A percentile compares a stretch with the other conserved stretches of the same genome.
phyloP scores from a whole-genome alignment of 768 basidiomycete genomes.

The Mycena galopus region DNA sequence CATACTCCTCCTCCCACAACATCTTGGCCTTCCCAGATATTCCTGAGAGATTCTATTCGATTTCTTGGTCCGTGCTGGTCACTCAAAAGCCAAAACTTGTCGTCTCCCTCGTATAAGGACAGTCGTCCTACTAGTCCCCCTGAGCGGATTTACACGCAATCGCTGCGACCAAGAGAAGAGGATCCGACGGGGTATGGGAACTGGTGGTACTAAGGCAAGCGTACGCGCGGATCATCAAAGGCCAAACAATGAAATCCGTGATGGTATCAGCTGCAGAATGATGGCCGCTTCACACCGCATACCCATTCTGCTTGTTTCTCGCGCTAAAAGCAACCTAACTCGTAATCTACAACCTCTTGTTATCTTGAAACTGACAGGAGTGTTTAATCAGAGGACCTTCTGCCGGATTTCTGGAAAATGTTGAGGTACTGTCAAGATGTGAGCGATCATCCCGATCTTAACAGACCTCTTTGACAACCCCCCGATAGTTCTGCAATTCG shows the following conservation, averaged over 20 bases:
- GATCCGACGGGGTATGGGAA: background rate
- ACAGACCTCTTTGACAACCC: too few relatives aligned
- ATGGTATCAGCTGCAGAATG: too few relatives aligned
- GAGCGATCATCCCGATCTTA: too few relatives aligned
- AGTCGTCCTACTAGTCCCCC: background rate
- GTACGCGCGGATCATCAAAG: too few relatives aligned
- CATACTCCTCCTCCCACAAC: background rate
- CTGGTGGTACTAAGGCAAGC: background rate
- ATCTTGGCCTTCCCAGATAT: constrained; percentile 1
- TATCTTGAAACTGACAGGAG: background rate
- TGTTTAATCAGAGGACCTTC: background rate
- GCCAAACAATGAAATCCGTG: background rate
- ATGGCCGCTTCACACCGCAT: too few relatives aligned
- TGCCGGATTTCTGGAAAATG: background rate
- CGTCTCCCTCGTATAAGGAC: background rate
- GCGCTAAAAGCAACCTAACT: background rate
- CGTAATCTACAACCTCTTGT: background rate
- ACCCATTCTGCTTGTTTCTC: too few relatives aligned
- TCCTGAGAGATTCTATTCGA: background rate
- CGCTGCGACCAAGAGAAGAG: background rate
- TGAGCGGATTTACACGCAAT: background rate
- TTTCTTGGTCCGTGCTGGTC: background rate
- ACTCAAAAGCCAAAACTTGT: background rate
- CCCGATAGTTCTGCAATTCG: too few relatives aligned
- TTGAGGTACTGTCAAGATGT: background rate